These are phyloP conservation scores for Wickerhamomyces chambardii DNA, from an alignment of 805 yeast genomes.

Conservation along the genomic window DNA sequence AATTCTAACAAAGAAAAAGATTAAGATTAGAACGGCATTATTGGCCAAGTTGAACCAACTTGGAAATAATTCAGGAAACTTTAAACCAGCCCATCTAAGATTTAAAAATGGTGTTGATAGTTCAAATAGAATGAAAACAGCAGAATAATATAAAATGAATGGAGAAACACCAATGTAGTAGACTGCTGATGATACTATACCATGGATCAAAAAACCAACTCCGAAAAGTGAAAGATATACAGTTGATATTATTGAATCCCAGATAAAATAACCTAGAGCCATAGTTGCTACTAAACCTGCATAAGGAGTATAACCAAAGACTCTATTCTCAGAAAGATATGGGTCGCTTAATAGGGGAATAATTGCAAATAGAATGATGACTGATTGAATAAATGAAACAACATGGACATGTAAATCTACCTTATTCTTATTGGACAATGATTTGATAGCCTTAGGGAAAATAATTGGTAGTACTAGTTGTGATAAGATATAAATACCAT, in stretches of 20 bases:
- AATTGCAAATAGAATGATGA: slow-evolving; percentile 49
- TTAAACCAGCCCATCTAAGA: slow-evolving; percentile 73
- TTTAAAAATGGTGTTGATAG: slow-evolving; percentile 83
- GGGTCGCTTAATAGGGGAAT: slow-evolving; percentile 57
- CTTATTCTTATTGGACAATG: slow-evolving; percentile 31
- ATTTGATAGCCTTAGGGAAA: slow-evolving; percentile 12
- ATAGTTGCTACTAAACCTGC: slow-evolving; percentile 57
- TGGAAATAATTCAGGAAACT: slow-evolving; percentile 56
- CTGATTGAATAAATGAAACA: slow-evolving; percentile 78
- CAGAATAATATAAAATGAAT: slow-evolving; percentile 62
- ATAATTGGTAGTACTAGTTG: slow-evolving; percentile 12
- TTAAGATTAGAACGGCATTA: slow-evolving; percentile 52
- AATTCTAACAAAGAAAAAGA: slow-evolving; percentile 64
- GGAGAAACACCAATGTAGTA: slow-evolving; percentile 56
- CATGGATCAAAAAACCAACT: slow-evolving; percentile 66
- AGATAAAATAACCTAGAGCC: slow-evolving; percentile 73
- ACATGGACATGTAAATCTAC: slow-evolving; percentile 79
- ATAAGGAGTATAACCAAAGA: slow-evolving; percentile 61
- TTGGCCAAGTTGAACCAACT: slow-evolving; percentile 43
- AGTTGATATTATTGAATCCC: slow-evolving; percentile 67
- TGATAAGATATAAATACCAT: slow-evolving; percentile 16
- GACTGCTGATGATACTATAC: slow-evolving; percentile 62
- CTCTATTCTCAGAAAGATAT: slow-evolving; percentile 32
- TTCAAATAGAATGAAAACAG: slow-evolving; percentile 71
- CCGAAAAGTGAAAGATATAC: slow-evolving; percentile 56